These are phyloP conservation scores for Xylaria flabelliformis DNA, from an alignment of 495 filamentous ascomycete genomes.

Conservation along the genomic window DNA sequence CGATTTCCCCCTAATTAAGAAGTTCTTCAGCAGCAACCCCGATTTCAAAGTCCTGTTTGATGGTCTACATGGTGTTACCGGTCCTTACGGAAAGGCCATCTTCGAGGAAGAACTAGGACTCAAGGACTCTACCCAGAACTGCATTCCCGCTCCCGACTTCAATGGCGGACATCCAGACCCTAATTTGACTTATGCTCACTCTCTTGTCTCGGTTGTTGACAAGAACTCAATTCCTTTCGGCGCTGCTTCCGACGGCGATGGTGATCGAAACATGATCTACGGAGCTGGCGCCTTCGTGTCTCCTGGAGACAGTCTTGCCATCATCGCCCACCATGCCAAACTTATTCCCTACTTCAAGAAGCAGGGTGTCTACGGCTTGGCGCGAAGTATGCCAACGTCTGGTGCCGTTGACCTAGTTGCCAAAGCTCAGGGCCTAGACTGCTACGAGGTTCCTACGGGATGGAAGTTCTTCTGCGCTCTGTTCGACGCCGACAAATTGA, in stretches of 20 bases:
- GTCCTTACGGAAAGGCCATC: conserved; percentile 91
- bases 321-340: conserved; percentile 94
- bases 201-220: conserved; percentile 91
- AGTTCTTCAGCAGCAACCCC: conserved; percentile 80
- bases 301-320: conserved; percentile 93
- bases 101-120: conserved; percentile 93
- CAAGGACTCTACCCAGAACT: conserved; percentile 86
- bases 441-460: conserved; percentile 96
- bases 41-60: conserved; percentile 99
- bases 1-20: conserved; percentile 93
- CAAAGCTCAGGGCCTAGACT: conserved; percentile 86
- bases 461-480: conserved; percentile 99
- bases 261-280: conserved; percentile 99
- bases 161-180: conserved; percentile 96
- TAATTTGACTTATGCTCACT: conserved; percentile 97
- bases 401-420: conserved; percentile 95
- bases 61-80: conserved; percentile 91
- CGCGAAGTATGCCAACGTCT: conserved; percentile 95
- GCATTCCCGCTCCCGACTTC: conserved; percentile 90
- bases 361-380: conserved; percentile 93
- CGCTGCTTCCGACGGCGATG: conserved; percentile 94
- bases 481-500: conserved; percentile 96
- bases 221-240: conserved; percentile 92
- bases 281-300: conserved; percentile 96
- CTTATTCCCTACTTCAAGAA: conserved; percentile 98